Conservation (phyloP, 495 filamentous ascomycete species). For the Aspergillus diversus region DNA sequence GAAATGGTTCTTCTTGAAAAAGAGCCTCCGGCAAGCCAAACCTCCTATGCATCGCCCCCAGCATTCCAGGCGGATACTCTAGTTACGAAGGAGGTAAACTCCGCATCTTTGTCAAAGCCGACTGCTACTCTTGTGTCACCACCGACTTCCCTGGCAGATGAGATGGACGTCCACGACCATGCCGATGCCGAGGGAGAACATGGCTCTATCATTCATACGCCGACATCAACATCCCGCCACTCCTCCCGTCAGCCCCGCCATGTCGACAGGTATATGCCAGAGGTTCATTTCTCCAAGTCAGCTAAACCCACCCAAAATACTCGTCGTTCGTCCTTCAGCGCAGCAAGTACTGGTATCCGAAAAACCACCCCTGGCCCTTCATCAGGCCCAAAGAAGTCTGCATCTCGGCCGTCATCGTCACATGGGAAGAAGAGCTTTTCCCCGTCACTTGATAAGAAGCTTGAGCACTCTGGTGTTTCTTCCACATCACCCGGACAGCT, state of each 20-base stretch:
- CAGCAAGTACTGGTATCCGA: slow-evolving; percentile 24
- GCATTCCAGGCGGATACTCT: slow-evolving; percentile 39
- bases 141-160: slow-evolving; percentile 54
- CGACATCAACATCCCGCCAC: slow-evolving; percentile 53
- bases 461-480: slow-evolving; percentile 31
- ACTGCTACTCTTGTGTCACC: slow-evolving; percentile 54
- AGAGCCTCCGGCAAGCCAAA: slow-evolving; percentile 27
- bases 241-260: slow-evolving; percentile 55
- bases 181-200: slow-evolving; percentile 44
- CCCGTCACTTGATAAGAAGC: slow-evolving; percentile 40
- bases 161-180: slow-evolving; percentile 47
- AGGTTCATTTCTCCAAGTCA: slow-evolving; percentile 37
- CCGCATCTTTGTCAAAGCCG: slow-evolving; percentile 39
- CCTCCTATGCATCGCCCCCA: slow-evolving; percentile 46
- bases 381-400: slow-evolving; percentile 39
- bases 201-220: slow-evolving; percentile 40
- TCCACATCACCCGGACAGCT: slow-evolving; percentile 40
- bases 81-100: slow-evolving; percentile 36
- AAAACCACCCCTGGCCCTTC: slow-evolving; percentile 39
- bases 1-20: slow-evolving; percentile 24
- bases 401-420: slow-evolving; percentile 49
- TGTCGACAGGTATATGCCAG: slow-evolving; percentile 47
- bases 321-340: slow-evolving; percentile 30
- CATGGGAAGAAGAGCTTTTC: slow-evolving; percentile 49
- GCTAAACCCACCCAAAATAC: slow-evolving; percentile 33